A percentile compares a stretch with the other conserved stretches of the same genome.
Evolutionary conservation across 495 filamentous ascomycete genomes (phyloP).

Genomic region (Daldinia vernicosa): DNA sequence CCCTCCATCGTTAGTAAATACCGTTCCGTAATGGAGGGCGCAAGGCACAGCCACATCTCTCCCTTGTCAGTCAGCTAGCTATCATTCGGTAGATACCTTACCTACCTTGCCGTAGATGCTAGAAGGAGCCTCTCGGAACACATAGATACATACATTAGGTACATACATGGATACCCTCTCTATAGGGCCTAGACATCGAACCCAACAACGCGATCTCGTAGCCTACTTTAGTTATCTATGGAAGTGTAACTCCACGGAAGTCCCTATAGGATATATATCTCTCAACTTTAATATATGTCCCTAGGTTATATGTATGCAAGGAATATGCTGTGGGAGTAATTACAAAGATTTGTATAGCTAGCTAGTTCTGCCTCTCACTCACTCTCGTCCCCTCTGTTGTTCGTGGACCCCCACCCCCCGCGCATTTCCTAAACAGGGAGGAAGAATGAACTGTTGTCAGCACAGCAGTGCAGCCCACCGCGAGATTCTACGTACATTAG

Average conservation of each 20-base stretch:
- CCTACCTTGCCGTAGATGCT: not conserved
- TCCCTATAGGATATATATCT: not conserved
- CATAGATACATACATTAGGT: not conserved
- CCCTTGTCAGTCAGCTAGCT: constrained; percentile 51
- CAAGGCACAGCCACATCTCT: constrained; percentile 41
- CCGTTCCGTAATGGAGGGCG: constrained; percentile 32
- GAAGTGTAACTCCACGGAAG: not conserved
- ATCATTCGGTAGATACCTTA: constrained; percentile 31
- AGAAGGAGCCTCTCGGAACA: not conserved
- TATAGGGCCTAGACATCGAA: not conserved
- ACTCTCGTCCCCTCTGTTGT: not conserved
- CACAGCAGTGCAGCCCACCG: constrained; percentile 1
- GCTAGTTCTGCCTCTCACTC: not conserved
- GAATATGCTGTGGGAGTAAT: not conserved
- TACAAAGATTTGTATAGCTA: not conserved
- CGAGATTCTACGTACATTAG: not conserved
- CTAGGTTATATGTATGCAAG: not conserved
- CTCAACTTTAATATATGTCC: not conserved
- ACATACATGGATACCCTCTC: not conserved
- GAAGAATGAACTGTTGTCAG: constrained; percentile 23
- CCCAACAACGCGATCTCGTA: not conserved
- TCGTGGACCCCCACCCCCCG: constrained; percentile 32
- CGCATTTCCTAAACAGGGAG: constrained; percentile 40
- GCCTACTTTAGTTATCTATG: constrained; percentile 5
- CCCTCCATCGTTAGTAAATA: constrained; percentile 33